Evolutionary conservation across 2,329 filamentous ascomycete genomes (phyloP), one percentile per base, ranked within the genome.

Genomic region (Colletotrichum magnum): DNA sequence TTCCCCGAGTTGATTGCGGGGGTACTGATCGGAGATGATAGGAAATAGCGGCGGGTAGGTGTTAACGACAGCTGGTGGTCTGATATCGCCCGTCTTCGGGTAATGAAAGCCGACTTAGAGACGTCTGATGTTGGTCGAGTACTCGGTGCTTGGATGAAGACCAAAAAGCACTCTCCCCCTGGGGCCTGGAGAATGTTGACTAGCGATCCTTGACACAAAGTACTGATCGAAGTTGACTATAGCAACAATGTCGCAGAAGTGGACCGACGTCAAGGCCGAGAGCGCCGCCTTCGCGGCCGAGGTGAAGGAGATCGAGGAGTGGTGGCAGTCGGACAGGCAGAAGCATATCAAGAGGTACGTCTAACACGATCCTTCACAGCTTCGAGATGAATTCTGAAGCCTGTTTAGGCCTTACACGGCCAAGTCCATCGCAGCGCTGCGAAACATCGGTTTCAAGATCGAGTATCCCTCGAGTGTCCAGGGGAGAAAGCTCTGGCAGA

Each of bases 401-500:
- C n/a, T n/a, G n/a, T n/a, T n/a, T n/a, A n/a, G n/a, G n/a, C n/a
- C n/a, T n/a, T n/a, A 80, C 68, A 68, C 73, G 18, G 77, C 79
- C 0, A 70, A 68, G 6, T 74, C 77, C 6, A 77, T 82, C 26
- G 80, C 80, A 3, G 77, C 78, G 1, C 72, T 82, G 9, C 73
- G 77, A 21, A 75, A 72, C 32, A 36, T 36, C 1, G 72, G 75
- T 2, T 73, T 80, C 16, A 73, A 75, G 2, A 69, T 74, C 1
- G 74, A 74, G 1, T 74, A 74, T n/a, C 64, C 75, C 0, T 80
- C 79, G 2, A 78, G 75, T 16, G 68, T 68, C 0, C 79, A 80
- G 65, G 80, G 74, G 6, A 45, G 76, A 39, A 82, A 82, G 74
- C 77, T 82, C 5, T 82, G 80, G 80, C 71, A 75, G 10, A 73